Evolutionary conservation across 2,329 filamentous ascomycete genomes (phyloP).

Genomic region (Calonectria leucothoes): DNA sequence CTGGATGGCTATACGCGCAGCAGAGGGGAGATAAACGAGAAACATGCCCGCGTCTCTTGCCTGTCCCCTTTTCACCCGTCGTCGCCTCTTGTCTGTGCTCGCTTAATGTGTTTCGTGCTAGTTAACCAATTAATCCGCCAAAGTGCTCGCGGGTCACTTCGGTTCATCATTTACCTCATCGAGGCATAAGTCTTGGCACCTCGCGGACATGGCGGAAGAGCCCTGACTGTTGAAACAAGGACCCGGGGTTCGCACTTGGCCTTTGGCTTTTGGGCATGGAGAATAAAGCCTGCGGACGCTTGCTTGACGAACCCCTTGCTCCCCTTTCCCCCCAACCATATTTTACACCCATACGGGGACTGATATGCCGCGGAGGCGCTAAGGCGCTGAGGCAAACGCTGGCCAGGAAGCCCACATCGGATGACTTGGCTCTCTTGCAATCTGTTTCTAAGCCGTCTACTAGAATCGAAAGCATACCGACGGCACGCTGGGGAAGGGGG

Average conservation of each 20-base stretch:
- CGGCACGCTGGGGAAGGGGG: conserved; percentile 12
- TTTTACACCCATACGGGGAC: background rate
- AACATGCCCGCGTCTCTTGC: background rate
- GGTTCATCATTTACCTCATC: background rate
- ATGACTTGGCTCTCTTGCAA: background rate
- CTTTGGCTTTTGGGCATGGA: background rate
- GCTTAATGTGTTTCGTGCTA: conserved; percentile 1
- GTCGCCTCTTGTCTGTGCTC: background rate
- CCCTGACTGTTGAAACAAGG: background rate
- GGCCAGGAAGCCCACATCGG: background rate
- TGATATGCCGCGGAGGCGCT: background rate
- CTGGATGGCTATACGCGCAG: background rate
- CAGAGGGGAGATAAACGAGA: background rate
- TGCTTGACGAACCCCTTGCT: background rate
- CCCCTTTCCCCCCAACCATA: background rate
- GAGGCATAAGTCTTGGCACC: background rate
- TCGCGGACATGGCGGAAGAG: background rate
- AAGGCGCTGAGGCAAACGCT: background rate
- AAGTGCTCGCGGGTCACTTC: background rate
- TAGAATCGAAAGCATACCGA: background rate
- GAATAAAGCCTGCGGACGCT: background rate
- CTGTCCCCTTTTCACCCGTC: background rate
- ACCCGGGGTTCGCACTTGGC: background rate
- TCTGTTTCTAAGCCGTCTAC: background rate
- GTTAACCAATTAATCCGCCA: conserved; percentile 4